phyloP scores from a whole-genome alignment of 208 protist species.

The Naegleria lovaniensis region DNA sequence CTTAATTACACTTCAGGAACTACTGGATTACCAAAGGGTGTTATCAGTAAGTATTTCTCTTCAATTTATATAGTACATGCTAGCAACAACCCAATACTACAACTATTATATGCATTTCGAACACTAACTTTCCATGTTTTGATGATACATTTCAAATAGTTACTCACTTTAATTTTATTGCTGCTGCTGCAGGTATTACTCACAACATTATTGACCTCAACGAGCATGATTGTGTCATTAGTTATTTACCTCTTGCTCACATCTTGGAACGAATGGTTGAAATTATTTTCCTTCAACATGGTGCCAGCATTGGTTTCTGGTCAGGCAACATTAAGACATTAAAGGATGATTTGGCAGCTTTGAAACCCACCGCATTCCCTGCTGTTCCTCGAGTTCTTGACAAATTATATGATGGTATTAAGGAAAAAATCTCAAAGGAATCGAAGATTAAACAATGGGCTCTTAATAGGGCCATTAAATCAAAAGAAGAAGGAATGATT shows the following conservation, averaged over 20 bases:
- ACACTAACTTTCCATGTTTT: background rate
- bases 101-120: background rate
- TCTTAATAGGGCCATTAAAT: background rate
- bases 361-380: conserved; percentile 20
- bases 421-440: background rate
- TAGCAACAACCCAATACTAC: too few relatives aligned
- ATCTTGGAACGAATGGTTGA: conserved; percentile 32
- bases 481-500: background rate
- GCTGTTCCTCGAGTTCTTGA: conserved; percentile 33
- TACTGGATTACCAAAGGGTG: conserved; percentile 20
- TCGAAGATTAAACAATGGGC: background rate
- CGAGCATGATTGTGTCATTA: background rate
- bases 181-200: background rate
- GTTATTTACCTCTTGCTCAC: conserved; percentile 31
- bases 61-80: too few relatives aligned
- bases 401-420: conserved; percentile 25
- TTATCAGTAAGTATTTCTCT: background rate
- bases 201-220: background rate
- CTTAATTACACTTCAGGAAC: conserved; percentile 34
- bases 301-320: conserved; percentile 6
- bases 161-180: conserved; percentile 21
- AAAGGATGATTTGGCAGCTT: background rate
- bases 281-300: background rate
- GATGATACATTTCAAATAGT: background rate
- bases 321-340: conserved; percentile 1